Conservation (phyloP, 257 asterid genomes). For the Leptodermis oblonga region DNA sequence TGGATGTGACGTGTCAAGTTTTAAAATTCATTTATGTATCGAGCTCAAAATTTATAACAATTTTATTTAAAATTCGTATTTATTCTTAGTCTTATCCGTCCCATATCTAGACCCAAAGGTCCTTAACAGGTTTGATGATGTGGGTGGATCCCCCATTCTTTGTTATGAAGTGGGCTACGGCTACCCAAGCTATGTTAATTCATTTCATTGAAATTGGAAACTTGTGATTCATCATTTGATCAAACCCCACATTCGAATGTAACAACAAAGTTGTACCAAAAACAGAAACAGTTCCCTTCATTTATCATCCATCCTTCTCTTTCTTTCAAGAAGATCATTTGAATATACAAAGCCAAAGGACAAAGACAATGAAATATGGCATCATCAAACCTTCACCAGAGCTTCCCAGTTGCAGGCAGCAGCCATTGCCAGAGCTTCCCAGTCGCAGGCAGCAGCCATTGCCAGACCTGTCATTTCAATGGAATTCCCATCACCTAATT, state of each 20-base stretch:
- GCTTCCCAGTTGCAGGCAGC: neutral
- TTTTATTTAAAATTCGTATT: too few relatives aligned
- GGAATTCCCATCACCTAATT: neutral
- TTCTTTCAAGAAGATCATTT: neutral
- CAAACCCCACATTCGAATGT: neutral
- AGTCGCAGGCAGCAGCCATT: neutral
- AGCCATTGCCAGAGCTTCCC: too few relatives aligned
- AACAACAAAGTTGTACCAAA: neutral
- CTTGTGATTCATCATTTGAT: neutral
- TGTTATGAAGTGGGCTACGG: neutral
- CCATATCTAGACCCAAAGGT: too few relatives aligned
- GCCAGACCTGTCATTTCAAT: neutral
- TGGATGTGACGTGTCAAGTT: too few relatives aligned
- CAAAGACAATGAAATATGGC: neutral
- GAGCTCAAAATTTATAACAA: too few relatives aligned
- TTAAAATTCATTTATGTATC: too few relatives aligned
- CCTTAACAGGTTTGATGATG: too few relatives aligned
- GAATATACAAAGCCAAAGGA: neutral
- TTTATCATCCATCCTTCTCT: too few relatives aligned
- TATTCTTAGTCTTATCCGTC: too few relatives aligned
- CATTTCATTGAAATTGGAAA: neutral
- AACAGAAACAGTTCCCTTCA: neutral
- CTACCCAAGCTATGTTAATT: neutral
- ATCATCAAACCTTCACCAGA: too few relatives aligned
- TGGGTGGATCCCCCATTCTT: slow-evolving; percentile 1